phyloP scores from a whole-genome alignment of 1,284 basidiomycete species.

The Fistulinella cinereoalba region DNA sequence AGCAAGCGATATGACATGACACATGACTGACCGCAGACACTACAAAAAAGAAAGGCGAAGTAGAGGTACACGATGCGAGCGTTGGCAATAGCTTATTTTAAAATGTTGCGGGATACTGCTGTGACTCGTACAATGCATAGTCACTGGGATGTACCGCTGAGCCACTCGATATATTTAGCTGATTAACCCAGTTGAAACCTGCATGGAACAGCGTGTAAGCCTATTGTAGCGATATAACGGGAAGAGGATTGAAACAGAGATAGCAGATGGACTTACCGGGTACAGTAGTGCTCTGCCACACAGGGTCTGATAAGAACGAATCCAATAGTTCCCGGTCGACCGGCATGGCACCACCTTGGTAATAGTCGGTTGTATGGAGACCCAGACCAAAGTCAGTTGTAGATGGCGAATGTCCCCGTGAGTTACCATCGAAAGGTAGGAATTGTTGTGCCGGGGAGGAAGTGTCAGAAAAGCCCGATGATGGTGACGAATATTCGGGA shows the following conservation, averaged over 20 bases:
- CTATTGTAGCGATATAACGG: not conserved
- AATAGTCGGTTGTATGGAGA: constrained; percentile 45
- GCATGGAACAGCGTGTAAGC: not conserved
- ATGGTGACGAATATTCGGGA: constrained; percentile 16
- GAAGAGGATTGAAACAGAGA: not conserved
- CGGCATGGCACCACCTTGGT: constrained; percentile 43
- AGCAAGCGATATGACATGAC: too few species aligned
- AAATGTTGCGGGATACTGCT: constrained; percentile 13
- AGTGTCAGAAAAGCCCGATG: constrained; percentile 9
- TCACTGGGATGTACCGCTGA: constrained; percentile 25
- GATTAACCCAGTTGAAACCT: constrained; percentile 46
- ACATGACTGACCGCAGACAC: not conserved
- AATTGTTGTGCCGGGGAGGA: constrained; percentile 18
- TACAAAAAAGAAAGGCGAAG: not conserved
- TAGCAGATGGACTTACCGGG: constrained; percentile 41
- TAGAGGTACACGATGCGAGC: not conserved
- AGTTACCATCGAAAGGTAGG: constrained; percentile 1
- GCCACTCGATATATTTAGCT: constrained; percentile 19
- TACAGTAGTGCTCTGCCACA: constrained; percentile 52
- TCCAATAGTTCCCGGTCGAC: constrained; percentile 60
- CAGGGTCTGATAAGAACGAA: constrained; percentile 49
- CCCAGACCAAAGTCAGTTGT: constrained; percentile 7
- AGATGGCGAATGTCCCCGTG: constrained; percentile 16
- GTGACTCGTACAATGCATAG: constrained; percentile 28
- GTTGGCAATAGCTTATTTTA: constrained; percentile 6